These are phyloP conservation scores for Cylindrodendrum hubeiense DNA, from an alignment of 2,329 filamentous ascomycete species.

Conservation along the genomic window DNA sequence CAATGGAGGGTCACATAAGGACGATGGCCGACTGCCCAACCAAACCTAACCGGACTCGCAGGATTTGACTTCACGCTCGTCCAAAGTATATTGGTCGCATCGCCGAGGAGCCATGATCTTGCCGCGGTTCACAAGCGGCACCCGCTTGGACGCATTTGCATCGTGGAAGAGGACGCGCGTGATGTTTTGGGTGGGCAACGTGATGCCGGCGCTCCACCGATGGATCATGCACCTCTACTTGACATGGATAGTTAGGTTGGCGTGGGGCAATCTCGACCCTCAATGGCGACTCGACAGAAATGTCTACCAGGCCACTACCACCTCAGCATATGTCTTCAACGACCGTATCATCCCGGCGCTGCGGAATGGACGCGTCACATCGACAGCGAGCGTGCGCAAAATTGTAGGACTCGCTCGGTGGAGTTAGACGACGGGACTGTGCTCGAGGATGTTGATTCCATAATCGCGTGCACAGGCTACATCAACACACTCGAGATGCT, in stretches of 20 bases:
- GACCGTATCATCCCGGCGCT: conserved; percentile 36
- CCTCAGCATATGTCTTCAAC: conserved; percentile 31
- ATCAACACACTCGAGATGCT: conserved; percentile 39
- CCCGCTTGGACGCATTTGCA: conserved; percentile 35
- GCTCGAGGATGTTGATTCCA: conserved; percentile 41
- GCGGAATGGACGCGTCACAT: conserved; percentile 22
- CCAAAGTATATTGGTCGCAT: conserved; percentile 40
- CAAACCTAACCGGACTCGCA: background rate
- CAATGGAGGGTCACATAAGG: no score
- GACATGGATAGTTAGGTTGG: conserved; percentile 15
- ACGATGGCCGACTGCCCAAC: background rate
- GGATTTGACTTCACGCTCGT: conserved; percentile 34
- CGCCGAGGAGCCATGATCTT: conserved; percentile 38
- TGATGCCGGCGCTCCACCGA: conserved; percentile 28
- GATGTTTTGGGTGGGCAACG: conserved; percentile 31
- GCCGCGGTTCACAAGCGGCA: conserved; percentile 34
- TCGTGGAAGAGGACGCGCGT: conserved; percentile 36
- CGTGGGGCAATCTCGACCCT: conserved; percentile 35
- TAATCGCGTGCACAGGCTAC: conserved; percentile 52
- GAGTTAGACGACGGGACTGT: conserved; percentile 44
- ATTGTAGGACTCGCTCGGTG: conserved; percentile 33
- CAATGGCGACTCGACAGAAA: conserved; percentile 30
- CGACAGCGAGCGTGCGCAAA: conserved; percentile 13
- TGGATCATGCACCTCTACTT: conserved; percentile 32
- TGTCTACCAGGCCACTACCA: conserved; percentile 27